Conservation (phyloP, 2,329 filamentous ascomycete genomes). For the Biscogniauxia sp. region DNA sequence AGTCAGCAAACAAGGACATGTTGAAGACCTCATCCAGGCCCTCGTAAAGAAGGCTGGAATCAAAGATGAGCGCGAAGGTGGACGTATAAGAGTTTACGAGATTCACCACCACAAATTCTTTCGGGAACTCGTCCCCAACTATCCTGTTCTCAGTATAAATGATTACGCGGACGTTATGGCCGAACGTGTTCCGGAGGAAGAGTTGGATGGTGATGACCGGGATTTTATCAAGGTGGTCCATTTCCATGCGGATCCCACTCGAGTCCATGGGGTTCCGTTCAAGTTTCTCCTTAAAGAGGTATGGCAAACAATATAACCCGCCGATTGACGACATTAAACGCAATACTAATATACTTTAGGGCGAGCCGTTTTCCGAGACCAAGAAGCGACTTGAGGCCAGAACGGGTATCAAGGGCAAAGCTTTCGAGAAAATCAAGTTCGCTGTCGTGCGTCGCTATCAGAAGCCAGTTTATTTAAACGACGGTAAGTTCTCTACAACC, state of each 20-base stretch:
- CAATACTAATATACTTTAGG: constrained; percentile 46
- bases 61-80: constrained; percentile 66
- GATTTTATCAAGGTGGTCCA: constrained; percentile 80
- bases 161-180: constrained; percentile 83
- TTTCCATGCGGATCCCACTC: constrained; percentile 84
- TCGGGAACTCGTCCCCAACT: constrained; percentile 69
- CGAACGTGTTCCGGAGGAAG: constrained; percentile 75
- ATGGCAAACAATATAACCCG: constrained; percentile 33
- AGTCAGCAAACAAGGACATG: constrained; percentile 79
- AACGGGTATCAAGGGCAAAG: constrained; percentile 94
- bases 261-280: constrained; percentile 87
- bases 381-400: constrained; percentile 92
- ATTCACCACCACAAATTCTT: constrained; percentile 79
- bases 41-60: constrained; percentile 80
- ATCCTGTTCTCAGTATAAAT: constrained; percentile 75
- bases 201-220: constrained; percentile 53
- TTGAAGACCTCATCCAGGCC: constrained; percentile 73
- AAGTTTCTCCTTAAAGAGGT: constrained; percentile 82
- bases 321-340: neutral
- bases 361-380: constrained; percentile 84
- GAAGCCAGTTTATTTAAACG: constrained; percentile 78
- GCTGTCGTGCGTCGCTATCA: constrained; percentile 69
- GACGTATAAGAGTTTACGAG: constrained; percentile 78
- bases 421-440: constrained; percentile 98
- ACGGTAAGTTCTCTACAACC: constrained; percentile 61